These are phyloP conservation scores for Collybiopsis confluens DNA, from an alignment of 768 basidiomycete species.

Conservation along the genomic window DNA sequence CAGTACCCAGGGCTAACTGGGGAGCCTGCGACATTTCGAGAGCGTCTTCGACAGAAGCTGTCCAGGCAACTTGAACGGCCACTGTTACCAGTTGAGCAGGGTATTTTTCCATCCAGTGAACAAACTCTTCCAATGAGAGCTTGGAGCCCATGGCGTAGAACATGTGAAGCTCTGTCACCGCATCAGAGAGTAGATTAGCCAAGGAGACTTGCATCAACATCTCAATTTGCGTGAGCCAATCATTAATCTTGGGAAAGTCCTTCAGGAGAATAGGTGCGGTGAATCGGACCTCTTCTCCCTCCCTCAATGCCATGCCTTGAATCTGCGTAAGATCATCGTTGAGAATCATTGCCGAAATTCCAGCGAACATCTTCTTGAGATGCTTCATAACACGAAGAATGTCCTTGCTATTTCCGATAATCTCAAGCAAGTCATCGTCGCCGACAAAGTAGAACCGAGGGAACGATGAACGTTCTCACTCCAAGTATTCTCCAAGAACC, in stretches of 20 bases:
- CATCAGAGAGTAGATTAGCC: slow-evolving; percentile 73
- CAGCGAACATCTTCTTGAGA: slow-evolving; percentile 99
- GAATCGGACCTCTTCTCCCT: slow-evolving; percentile 92
- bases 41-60: slow-evolving; percentile 70
- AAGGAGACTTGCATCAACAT: slow-evolving; percentile 89
- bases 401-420: slow-evolving; percentile 99
- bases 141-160: slow-evolving; percentile 71
- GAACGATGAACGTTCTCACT: slow-evolving; percentile 95
- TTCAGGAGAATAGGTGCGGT: slow-evolving; percentile 80
- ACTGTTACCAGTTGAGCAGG: slow-evolving; percentile 95
- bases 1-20: slow-evolving; percentile 64
- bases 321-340: slow-evolving; percentile 88
- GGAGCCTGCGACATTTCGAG: slow-evolving; percentile 55
- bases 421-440: slow-evolving; percentile 97
- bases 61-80: slow-evolving; percentile 96
- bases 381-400: slow-evolving; percentile 98
- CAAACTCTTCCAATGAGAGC: slow-evolving; percentile 64
- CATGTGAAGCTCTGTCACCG: slow-evolving; percentile 72
- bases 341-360: slow-evolving; percentile 82
- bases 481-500: slow-evolving; percentile 96
- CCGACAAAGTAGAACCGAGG: slow-evolving; percentile 99
- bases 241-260: slow-evolving; percentile 96
- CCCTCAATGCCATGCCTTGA: slow-evolving; percentile 90
- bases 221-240: slow-evolving; percentile 93
- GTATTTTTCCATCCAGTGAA: slow-evolving; percentile 90